Evolutionary conservation across 1,284 basidiomycete genomes (phyloP), one percentile per base, ranked within the genome.

Genomic region (Ceratobasidium sp.): DNA sequence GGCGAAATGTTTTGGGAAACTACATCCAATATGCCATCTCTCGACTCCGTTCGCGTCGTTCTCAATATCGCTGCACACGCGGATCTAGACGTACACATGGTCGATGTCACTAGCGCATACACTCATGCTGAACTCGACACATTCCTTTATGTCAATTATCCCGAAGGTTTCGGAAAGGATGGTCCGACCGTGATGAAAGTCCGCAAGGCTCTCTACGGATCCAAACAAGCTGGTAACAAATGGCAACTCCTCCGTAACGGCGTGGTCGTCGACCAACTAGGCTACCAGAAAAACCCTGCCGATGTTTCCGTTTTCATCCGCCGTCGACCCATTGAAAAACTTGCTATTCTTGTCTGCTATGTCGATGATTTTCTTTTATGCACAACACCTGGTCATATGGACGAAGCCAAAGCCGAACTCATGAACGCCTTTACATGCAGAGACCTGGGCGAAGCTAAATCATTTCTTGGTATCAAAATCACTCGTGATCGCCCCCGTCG

Each of bases 111-210:
- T 21, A 23, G 59, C 34, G 59, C 59, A 26, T 61, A 61, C n/a
- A 64, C 61, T 9, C 61, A 64, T 14, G 46, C 61, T 18, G 46
- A 45, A 3, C 50, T 64, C 30, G 46, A 64, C 14, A 45, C 30
- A 0, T 3, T 16, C 9, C 28, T 52, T 18, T 64, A 52, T 21
- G 28, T 50, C 48, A 30, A 52, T 12, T 64, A 34, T 43, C 61
- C 61, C 21, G 61, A 64, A n/a, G 61, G 61, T 34, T 64, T 50
- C 39, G 61, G 43, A 5, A 50, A 52, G 21, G 32, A 34, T 16
- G 61, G 61, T 3, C 12, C 45, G 8, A 50, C 45, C 1, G 61
- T 64, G 3, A 64, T 64, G 61, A 48, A 52, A n/a, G 30, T 64
- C 18, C 50, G 39, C 5, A 64, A 52, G 32, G 61, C 26, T 3